A percentile compares a stretch with the other conserved stretches of the same genome.
phyloP scores from a whole-genome alignment of 2,329 filamentous ascomycete species.

The Penicillium sp. region DNA sequence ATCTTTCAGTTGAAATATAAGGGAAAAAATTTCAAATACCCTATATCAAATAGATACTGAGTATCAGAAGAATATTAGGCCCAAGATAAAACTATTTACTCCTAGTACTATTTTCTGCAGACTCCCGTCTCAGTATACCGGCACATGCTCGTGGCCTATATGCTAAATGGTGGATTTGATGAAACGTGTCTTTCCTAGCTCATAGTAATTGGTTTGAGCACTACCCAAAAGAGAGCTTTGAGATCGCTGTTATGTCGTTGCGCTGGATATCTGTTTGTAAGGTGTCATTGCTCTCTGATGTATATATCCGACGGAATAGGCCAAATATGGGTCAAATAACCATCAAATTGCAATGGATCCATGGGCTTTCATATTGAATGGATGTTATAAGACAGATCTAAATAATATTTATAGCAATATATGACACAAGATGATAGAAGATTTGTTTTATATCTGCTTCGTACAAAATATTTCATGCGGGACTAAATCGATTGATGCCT shows the following conservation, averaged over 20 bases:
- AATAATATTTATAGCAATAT: background rate
- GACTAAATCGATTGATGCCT: background rate
- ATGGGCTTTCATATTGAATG: background rate
- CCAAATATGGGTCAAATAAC: background rate
- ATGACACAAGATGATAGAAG: background rate
- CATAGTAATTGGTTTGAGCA: background rate
- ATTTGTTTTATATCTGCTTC: background rate
- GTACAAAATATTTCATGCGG: background rate
- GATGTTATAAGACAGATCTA: too few relatives aligned
- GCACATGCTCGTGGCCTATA: background rate
- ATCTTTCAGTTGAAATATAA: background rate
- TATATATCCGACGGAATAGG: background rate
- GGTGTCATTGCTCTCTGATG: background rate
- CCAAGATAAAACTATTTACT: background rate
- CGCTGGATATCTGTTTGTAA: background rate
- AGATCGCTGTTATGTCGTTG: background rate
- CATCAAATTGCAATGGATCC: background rate
- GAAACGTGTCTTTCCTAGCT: background rate
- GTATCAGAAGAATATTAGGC: background rate
- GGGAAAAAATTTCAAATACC: too few relatives aligned
- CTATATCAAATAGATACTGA: background rate
- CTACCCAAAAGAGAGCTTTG: background rate
- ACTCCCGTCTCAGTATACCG: background rate
- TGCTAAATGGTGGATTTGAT: background rate
- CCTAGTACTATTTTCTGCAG: background rate